These are phyloP conservation scores for Yarrowia sp. DNA, from an alignment of 805 yeast genomes.

Conservation along the genomic window DNA sequence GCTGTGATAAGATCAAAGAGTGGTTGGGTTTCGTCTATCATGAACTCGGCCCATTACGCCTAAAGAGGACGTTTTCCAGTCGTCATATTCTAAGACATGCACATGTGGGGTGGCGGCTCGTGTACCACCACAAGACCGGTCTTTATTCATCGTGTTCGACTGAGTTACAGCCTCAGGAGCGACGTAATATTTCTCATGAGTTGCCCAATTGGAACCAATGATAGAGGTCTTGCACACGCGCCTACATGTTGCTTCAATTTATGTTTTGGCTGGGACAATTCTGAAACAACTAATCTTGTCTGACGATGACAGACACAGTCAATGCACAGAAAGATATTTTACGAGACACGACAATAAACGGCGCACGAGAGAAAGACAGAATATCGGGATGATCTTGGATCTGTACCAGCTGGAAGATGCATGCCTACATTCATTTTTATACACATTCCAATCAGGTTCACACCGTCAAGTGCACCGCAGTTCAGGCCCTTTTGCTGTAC, in stretches of 20 bases:
- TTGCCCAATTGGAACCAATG: not conserved
- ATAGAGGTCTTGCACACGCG: not conserved
- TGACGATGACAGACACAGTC: not conserved
- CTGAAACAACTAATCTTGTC: constrained; percentile 13
- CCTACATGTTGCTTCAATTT: not conserved
- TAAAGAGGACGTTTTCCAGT: not conserved
- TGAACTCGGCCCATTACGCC: not conserved
- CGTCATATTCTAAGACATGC: not conserved
- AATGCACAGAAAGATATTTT: not conserved
- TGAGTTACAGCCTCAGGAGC: not conserved
- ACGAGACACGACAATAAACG: not conserved
- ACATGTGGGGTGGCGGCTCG: not conserved
- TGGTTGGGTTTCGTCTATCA: not conserved
- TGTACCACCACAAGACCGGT: not conserved
- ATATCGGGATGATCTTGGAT: not conserved
- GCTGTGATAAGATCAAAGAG: no score
- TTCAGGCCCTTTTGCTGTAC: not conserved
- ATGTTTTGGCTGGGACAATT: not conserved
- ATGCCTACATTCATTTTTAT: not conserved
- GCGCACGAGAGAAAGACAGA: not conserved
- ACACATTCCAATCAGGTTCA: no score
- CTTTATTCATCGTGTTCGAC: not conserved
- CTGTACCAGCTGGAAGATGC: not conserved
- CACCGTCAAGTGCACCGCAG: no score
- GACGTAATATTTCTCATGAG: not conserved